phyloP scores from a whole-genome alignment of 805 yeast genomes.

The Yamadazyma takamatsuzukensis region DNA sequence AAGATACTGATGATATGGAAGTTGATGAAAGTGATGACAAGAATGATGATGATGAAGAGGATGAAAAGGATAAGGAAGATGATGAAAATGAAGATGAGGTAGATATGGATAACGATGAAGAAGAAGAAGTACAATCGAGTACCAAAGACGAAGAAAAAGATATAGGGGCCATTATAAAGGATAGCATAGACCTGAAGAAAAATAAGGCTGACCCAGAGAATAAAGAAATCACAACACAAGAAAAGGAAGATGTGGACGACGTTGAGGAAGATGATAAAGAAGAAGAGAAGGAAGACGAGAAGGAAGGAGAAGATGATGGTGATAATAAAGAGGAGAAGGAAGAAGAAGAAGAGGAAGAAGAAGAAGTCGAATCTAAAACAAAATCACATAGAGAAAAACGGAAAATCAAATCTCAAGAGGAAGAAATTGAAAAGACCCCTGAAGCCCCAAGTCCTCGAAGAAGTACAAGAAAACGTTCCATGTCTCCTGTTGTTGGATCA shows the following conservation, averaged over 20 bases:
- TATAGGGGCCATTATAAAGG: slow-evolving; percentile 8
- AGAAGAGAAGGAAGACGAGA: slow-evolving; percentile 1
- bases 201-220: slow-evolving; percentile 12
- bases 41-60: slow-evolving; percentile 1
- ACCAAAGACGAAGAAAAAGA: slow-evolving; percentile 5
- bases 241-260: slow-evolving; percentile 7
- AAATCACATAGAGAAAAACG: slow-evolving; percentile 7
- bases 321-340: slow-evolving; percentile 5
- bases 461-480: slow-evolving; percentile 11
- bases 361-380: slow-evolving; percentile 1
- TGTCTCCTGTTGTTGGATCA: slow-evolving; percentile 16
- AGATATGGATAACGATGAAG: slow-evolving; percentile 1
- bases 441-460: slow-evolving; percentile 6
- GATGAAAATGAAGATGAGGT: slow-evolving; percentile 12
- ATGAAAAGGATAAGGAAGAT: slow-evolving; percentile 1
- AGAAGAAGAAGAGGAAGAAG: slow-evolving; percentile 4
- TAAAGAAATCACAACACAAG: slow-evolving; percentile 8
- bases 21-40: slow-evolving; percentile 3
- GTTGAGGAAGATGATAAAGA: slow-evolving; percentile 6
- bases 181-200: slow-evolving; percentile 7
- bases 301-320: slow-evolving; percentile 4
- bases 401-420: slow-evolving; percentile 4
- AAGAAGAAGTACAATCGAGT: slow-evolving; percentile 1
- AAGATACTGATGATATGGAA: slow-evolving; percentile 1
- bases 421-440: slow-evolving; percentile 6